Conservation (phyloP, 139 green algal species). For the Chlamydomonas sp. region DNA sequence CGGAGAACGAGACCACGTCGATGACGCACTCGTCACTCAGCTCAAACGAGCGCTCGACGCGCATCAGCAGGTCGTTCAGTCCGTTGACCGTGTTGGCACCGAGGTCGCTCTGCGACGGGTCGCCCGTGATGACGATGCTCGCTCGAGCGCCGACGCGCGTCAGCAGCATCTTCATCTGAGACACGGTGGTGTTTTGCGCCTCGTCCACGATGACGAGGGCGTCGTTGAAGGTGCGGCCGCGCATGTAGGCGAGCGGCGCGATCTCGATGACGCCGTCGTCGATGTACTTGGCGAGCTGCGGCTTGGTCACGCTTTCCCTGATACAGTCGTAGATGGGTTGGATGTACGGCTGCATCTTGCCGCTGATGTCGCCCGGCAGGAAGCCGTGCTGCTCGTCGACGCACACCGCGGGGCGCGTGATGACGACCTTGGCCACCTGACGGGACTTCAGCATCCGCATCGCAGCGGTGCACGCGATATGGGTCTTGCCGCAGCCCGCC, state of each 20-base stretch:
- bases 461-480: background rate
- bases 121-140: slow-evolving; percentile 14
- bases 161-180: slow-evolving; percentile 24
- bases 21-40: too few relatives aligned
- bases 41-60: too few relatives aligned
- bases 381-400: slow-evolving; percentile 12
- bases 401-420: slow-evolving; percentile 8
- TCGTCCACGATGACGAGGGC: slow-evolving; percentile 22
- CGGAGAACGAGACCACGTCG: too few relatives aligned
- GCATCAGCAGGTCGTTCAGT: background rate
- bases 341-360: slow-evolving; percentile 20
- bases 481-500: background rate
- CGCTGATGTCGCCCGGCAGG: slow-evolving; percentile 9
- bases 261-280: slow-evolving; percentile 10
- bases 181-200: slow-evolving; percentile 13
- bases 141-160: slow-evolving; percentile 11
- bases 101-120: slow-evolving; percentile 16
- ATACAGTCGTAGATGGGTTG: slow-evolving; percentile 17
- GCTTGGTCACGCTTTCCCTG: background rate
- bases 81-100: background rate
- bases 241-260: slow-evolving; percentile 19
- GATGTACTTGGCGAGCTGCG: background rate
- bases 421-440: background rate
- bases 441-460: background rate
- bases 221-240: slow-evolving; percentile 15